A percentile compares a stretch with the other conserved stretches of the same genome.
Conservation (phyloP, 1,139 yeast species). For the Scheffersomyces titani region DNA sequence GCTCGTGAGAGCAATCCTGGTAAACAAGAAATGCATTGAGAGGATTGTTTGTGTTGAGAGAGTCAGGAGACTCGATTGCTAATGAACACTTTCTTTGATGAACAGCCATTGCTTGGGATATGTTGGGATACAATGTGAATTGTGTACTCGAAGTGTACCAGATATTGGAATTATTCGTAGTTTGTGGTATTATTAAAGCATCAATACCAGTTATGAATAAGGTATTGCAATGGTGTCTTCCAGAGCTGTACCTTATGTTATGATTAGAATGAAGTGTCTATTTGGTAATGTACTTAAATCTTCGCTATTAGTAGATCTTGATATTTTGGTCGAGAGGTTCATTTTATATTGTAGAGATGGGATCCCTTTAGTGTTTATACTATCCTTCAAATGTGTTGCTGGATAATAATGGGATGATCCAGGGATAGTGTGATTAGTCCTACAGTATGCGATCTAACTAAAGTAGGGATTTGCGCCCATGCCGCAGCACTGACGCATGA, state of each 20-base stretch:
- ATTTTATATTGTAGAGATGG: background rate
- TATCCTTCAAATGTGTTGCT: background rate
- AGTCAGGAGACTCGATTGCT: slow-evolving; percentile 20
- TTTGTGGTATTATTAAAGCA: background rate
- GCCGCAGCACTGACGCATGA: background rate
- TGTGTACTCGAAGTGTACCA: background rate
- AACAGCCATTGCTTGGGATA: background rate
- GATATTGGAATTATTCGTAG: background rate
- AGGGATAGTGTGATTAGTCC: background rate
- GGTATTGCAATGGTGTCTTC: background rate
- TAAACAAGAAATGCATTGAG: slow-evolving; percentile 28
- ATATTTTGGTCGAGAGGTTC: background rate
- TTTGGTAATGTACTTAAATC: background rate
- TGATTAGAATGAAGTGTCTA: background rate
- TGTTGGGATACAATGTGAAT: background rate
- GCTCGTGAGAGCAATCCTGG: slow-evolving; percentile 1
- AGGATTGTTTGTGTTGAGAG: slow-evolving; percentile 18
- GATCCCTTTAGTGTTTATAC: background rate
- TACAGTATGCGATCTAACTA: background rate
- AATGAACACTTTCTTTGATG: slow-evolving; percentile 17
- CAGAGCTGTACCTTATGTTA: background rate
- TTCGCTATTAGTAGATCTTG: background rate
- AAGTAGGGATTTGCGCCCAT: background rate
- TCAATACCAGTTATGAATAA: background rate
- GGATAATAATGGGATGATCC: background rate